Evolutionary conservation across 2,329 filamentous ascomycete genomes (phyloP), one percentile per base, ranked within the genome.

Genomic region (Myriosclerotinia curreyana): DNA sequence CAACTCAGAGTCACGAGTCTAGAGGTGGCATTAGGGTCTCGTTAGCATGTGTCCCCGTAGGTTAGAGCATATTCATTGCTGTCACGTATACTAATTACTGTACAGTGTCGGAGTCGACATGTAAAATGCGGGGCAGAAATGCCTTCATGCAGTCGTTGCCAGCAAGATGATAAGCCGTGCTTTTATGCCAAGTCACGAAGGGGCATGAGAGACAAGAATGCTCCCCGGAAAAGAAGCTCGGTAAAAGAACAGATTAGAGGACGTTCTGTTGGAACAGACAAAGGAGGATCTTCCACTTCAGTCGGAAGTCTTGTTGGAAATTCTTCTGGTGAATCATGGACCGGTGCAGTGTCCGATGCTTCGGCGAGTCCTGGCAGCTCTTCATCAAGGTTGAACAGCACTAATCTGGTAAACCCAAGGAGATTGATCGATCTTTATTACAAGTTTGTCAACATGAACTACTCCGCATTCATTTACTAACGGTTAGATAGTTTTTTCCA

Each of bases 111-210:
- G 59, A 75, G 70, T 64, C 76, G 75, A 38, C 78, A 78, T 71
- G 73, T 80, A 40, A 80, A 79, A 73, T 82, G 79, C 67, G 80
- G 81, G 66, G 79, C 77, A 46, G 76, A 73, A 52, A 74, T 74
- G 64, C 80, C 80, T 36, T 70, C 69, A 22, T 81, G 79, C 64
- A 73, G 70, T 60, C 77, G 79, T 31, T 81, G 80, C 68, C 69
- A 71, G 46, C 70, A 72, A 25, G 76, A 77, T 52, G 76, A 75
- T 34, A 79, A 79, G 64, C 73, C 77, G 36, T 83, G 80, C 64
- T 76, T 75, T 64, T 82, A 82, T 71, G 75, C 78, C 25, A 78
- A 78, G 66, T 82, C 81, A 15, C 75, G 80, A 44, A 75, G 81
- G 68, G 80, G 81, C 15, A 77, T 72, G 70, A 66, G 70, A 60